A percentile compares a stretch with the other conserved stretches of the same genome.
These are phyloP conservation scores for Copromyces sp. DNA, from an alignment of 495 filamentous ascomycete genomes.

Conservation along the genomic window DNA sequence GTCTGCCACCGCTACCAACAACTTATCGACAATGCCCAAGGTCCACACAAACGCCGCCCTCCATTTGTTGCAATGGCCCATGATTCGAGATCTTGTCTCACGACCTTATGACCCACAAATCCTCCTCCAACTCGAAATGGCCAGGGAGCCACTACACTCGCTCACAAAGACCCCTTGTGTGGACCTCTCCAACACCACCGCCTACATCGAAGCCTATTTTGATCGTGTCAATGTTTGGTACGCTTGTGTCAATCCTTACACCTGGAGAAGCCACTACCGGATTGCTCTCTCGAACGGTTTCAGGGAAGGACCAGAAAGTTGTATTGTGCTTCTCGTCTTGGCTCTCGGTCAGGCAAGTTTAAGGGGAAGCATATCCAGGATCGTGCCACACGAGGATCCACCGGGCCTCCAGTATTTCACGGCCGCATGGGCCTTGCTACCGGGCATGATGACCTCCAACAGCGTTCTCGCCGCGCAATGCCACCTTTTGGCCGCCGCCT, in stretches of 20 bases:
- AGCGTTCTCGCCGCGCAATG: slow-evolving; percentile 67
- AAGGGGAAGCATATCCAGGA: slow-evolving; percentile 60
- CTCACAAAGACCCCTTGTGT: slow-evolving; percentile 51
- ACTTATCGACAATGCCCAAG: slow-evolving; percentile 78
- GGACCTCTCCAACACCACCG: slow-evolving; percentile 62
- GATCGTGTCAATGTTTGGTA: slow-evolving; percentile 76
- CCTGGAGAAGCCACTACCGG: slow-evolving; percentile 66
- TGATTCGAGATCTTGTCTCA: slow-evolving; percentile 66
- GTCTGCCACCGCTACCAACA: slow-evolving; percentile 50
- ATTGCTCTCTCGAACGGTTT: slow-evolving; percentile 62
- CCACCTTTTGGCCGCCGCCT: slow-evolving; percentile 67
- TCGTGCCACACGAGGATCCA: slow-evolving; percentile 58
- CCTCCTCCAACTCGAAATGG: slow-evolving; percentile 72
- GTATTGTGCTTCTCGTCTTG: slow-evolving; percentile 69
- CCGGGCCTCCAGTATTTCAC: slow-evolving; percentile 74
- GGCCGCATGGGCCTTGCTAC: slow-evolving; percentile 67
- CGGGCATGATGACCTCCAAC: slow-evolving; percentile 68
- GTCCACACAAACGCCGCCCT: slow-evolving; percentile 70
- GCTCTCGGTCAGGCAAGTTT: slow-evolving; percentile 65
- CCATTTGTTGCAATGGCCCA: slow-evolving; percentile 68
- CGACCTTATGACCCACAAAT: slow-evolving; percentile 69
- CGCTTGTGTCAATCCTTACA: slow-evolving; percentile 74
- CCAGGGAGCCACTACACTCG: slow-evolving; percentile 58
- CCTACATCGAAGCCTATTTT: slow-evolving; percentile 69
- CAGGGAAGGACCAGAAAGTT: slow-evolving; percentile 68